phyloP scores from a whole-genome alignment of 148 eudicot species.

The Cornus florida region DNA sequence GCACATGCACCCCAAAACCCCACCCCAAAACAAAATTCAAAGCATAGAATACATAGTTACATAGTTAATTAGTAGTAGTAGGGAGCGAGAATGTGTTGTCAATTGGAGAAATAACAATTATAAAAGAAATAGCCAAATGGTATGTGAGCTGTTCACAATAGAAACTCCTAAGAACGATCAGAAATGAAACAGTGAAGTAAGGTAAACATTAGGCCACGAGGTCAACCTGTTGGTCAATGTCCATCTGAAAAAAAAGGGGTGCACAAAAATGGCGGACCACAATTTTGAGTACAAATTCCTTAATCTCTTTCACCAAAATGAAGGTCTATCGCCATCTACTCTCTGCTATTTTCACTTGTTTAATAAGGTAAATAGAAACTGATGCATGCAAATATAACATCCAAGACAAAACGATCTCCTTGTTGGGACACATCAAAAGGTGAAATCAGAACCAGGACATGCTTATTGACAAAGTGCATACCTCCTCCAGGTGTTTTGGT shows the following conservation, averaged over 20 bases:
- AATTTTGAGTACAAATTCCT: neutral
- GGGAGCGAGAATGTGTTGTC: neutral
- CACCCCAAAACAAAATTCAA: neutral
- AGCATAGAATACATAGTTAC: neutral
- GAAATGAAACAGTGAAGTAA: neutral
- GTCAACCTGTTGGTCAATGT: neutral
- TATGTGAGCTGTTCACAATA: neutral
- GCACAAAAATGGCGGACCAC: neutral
- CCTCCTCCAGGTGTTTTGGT: neutral
- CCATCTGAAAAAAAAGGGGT: neutral
- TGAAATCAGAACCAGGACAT: neutral
- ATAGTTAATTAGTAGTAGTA: neutral
- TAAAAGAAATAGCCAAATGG: neutral
- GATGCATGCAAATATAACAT: neutral
- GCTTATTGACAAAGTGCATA: neutral
- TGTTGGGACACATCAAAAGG: neutral
- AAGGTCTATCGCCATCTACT: neutral
- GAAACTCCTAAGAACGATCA: neutral
- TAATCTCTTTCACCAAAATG: neutral
- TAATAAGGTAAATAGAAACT: neutral
- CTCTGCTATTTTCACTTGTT: conserved; percentile 2
- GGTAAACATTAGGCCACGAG: neutral
- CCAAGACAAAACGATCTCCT: neutral
- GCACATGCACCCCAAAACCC: neutral
- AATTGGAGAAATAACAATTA: neutral